Base-by-base conservation (phyloP, 2,329 filamentous ascomycete genomes). In the Exophiala dermatitidis region DNA sequence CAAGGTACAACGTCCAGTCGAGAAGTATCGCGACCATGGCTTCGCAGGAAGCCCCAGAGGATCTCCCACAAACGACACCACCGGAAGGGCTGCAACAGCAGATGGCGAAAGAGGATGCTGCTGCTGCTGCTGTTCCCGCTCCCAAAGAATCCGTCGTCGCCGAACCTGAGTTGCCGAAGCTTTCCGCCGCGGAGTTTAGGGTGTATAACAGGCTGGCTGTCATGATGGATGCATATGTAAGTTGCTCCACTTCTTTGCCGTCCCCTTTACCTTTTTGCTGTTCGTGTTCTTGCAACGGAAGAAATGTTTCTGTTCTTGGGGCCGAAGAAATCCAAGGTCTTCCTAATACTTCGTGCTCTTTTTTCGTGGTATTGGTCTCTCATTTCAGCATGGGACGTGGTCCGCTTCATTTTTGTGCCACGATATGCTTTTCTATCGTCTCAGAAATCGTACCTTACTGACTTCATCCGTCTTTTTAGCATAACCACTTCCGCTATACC, bases 401-500 rank as follows among this genome's bases (percentile, higher is more conserved):
- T 19, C 19, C 19, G 19, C 19, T 19, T 19, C 19, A 19, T 19
- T 19, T 19, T 19, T 19, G 19, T 19, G 19, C 19, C 19, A 19
- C 19, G 19, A 19, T 19, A 19, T 19, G 19, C 19, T 19, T 19
- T 19, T 19, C 19, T 19, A 19, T 19, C 19, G 19, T 19, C 19
- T 19, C 19, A 19, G 19, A 19, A 19, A 19, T 19, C 19, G 19
- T 19, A 19, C 19, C 19, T 19, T 19, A 19, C 19, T 19, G 19
- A 19, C 19, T 36, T 46, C 9, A 8, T 26, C 33, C 34, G 40
- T 42, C 3, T 44, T 9, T 44, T 9, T 60, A 88, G 83, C 88
- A 93, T 72, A 81, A 83, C 62, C 79, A 86, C 71, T 93, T 93
- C 74, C 85, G 86, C 28, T 71, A 77, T 41, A 79, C 79, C 2